A percentile compares a stretch with the other conserved stretches of the same genome.
Conservation (phyloP, 2,329 filamentous ascomycete species). For the Aquanectria penicillioides region DNA sequence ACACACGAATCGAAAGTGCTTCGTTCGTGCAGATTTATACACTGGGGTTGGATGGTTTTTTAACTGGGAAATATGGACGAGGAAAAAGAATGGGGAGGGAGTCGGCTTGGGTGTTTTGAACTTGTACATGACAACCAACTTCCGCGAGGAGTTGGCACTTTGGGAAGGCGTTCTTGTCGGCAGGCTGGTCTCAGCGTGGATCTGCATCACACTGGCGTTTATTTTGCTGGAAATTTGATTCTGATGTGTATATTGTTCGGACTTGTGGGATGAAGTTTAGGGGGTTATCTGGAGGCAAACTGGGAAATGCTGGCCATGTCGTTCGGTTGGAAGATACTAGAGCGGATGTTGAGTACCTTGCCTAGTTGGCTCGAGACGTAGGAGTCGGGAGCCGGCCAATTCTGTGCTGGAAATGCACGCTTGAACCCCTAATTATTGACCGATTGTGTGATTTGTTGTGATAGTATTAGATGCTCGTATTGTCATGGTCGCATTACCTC, state of each 20-base stretch:
- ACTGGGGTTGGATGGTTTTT: conserved; percentile 33
- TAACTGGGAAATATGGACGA: conserved; percentile 18
- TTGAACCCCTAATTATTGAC: conserved; percentile 28
- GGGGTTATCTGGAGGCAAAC: conserved; percentile 30
- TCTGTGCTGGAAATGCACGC: conserved; percentile 42
- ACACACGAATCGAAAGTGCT: conserved; percentile 43
- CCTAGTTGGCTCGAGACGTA: conserved; percentile 41
- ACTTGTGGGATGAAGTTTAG: conserved; percentile 13
- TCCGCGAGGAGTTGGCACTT: conserved; percentile 27
- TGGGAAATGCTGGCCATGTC: conserved; percentile 32
- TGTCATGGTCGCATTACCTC: conserved; percentile 18
- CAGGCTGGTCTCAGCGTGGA: not conserved
- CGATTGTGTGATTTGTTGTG: not conserved
- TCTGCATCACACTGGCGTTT: conserved; percentile 3
- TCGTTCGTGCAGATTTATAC: conserved; percentile 39
- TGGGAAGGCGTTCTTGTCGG: conserved; percentile 35
- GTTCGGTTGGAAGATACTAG: conserved; percentile 42
- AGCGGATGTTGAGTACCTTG: conserved; percentile 41
- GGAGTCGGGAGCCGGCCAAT: conserved; percentile 40
- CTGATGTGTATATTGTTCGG: not conserved
- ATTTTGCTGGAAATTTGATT: not conserved
- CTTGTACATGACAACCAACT: conserved; percentile 30
- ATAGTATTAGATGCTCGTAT: conserved; percentile 1
- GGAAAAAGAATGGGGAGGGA: conserved; percentile 35
- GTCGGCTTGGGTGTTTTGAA: conserved; percentile 27